Evolutionary conservation across 345 rosid species (phyloP), one percentile per base, ranked within the genome.

Genomic region (Cardiospermum halicacabum): DNA sequence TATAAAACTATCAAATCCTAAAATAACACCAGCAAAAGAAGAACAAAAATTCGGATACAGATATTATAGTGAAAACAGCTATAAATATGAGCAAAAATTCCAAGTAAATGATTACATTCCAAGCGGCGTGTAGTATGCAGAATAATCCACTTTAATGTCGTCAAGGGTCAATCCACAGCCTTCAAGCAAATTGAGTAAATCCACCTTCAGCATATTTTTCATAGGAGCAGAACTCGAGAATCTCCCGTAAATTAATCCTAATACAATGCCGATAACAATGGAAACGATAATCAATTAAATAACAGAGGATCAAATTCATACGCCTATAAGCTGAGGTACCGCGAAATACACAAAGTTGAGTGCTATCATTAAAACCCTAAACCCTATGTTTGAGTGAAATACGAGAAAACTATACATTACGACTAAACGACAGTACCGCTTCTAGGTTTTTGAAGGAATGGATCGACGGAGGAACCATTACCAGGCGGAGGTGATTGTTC

Each of bases 131-230:
- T 71, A 78, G 70, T 16, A 30, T 26, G 72, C 78, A 62, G 34
- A 73, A 70, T 87, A 87, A 83, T 45, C 57, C 70, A 87, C 67
- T 71, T 76, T 92, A 60, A 92, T 71, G 62, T 89, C 94, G 55
- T 81, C 81, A 0, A 57, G 58, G 39, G 76, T 78, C 78, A 92
- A 76, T 19, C 76, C 72, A 73, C 76, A 74, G 27, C 84, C 92
- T 15, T 82, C 89, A 4, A 92, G 82, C 72, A 87, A 13, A 72
- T 69, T 80, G 64, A 89, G 54, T 60, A 89, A 42, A 72, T 92
- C 98, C 18, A 73, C 80, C 80, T 73, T 89, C 87, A 87, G 32
- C 10, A 90, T 77, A 58, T 66, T 62, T 61, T 48, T 87, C 3
- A 80, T 49, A 26, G 55, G n/a, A n/a, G n/a, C n/a, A n/a, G n/a